Evolutionary conservation across 768 basidiomycete genomes (phyloP), one percentile per base, ranked within the genome.

Genomic region (Collybia mongolica): DNA sequence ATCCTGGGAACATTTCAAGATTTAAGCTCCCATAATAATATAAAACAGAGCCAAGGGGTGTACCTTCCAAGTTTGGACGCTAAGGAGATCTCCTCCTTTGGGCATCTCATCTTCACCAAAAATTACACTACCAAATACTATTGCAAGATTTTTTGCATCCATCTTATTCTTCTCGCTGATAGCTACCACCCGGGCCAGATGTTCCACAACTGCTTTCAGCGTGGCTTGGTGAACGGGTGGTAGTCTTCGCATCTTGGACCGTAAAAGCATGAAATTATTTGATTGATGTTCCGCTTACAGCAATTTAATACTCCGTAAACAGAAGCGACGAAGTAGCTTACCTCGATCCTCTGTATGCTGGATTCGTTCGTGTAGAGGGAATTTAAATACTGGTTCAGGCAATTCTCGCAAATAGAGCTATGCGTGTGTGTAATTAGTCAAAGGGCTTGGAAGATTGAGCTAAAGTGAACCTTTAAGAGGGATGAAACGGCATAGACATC

Each of bases 91-190:
- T 0, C 79, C 83, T 32, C 75, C 82, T 63, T 88, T 89, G 3
- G 89, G 85, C 49, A 93, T 76, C 54, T 95, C 91, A 54, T 97
- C 93, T 65, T 95, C 92, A 5, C 93, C 93, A 57, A 97, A 94
- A 41, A 97, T 82, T 19, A 93, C 91, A 7, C 84, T 76, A 17
- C 88, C 88, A 69, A 96, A 95, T 3, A 94, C 86, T 41, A 97
- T 94, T 2, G 93, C 90, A 19, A 97, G 72, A 62, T 96, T 97
- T 73, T 87, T 93, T 2, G 86, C 75, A 59, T 93, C 94, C 94
- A 97, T 97, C 68, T 95, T 96, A 64, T 95, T 97, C 63, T 80
- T 84, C 22, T 86, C 83, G 18, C 76, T 74, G 29, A 74, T 73
- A 4, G 83, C 71, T 2, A 83, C 79, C 12, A 97, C 83, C 12